Evolutionary conservation across 768 basidiomycete species (phyloP).

Genomic region (Tylopilus cervinicoccineus): DNA sequence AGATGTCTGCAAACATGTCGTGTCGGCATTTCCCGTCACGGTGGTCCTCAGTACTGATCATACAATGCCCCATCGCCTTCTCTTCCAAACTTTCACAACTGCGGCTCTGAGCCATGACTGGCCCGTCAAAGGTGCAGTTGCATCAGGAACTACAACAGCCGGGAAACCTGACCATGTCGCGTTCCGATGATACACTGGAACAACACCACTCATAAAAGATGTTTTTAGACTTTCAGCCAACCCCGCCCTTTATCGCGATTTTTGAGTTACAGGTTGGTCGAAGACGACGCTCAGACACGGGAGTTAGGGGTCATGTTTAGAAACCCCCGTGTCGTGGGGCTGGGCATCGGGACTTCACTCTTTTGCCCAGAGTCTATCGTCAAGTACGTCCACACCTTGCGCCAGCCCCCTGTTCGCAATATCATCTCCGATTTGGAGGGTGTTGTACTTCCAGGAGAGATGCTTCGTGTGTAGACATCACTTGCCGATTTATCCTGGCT

Average conservation of each 20-base stretch:
- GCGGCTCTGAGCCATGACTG: background rate
- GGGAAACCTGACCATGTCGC: too few species aligned
- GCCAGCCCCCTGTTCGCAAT: constrained; percentile 60
- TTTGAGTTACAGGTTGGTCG: constrained; percentile 26
- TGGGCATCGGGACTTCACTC: constrained; percentile 44
- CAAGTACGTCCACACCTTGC: constrained; percentile 36
- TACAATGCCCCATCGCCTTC: background rate
- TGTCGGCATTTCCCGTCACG: background rate
- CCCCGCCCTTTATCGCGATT: background rate
- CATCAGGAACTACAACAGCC: too few species aligned
- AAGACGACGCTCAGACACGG: constrained; percentile 32
- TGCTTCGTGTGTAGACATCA: constrained; percentile 57
- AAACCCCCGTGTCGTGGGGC: constrained; percentile 50
- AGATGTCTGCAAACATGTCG: constrained; percentile 36
- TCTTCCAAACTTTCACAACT: background rate
- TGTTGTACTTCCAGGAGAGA: constrained; percentile 64
- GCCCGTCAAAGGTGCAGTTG: background rate
- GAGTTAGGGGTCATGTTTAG: constrained; percentile 49
- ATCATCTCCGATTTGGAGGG: constrained; percentile 66
- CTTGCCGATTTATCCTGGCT: background rate
- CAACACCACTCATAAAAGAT: constrained; percentile 15
- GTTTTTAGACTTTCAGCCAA: constrained; percentile 12
- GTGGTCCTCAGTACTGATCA: background rate
- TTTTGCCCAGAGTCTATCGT: constrained; percentile 43
- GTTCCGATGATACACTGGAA: constrained; percentile 1